phyloP scores from a whole-genome alignment of 1,139 yeast species.

The Diutina siamensis region DNA sequence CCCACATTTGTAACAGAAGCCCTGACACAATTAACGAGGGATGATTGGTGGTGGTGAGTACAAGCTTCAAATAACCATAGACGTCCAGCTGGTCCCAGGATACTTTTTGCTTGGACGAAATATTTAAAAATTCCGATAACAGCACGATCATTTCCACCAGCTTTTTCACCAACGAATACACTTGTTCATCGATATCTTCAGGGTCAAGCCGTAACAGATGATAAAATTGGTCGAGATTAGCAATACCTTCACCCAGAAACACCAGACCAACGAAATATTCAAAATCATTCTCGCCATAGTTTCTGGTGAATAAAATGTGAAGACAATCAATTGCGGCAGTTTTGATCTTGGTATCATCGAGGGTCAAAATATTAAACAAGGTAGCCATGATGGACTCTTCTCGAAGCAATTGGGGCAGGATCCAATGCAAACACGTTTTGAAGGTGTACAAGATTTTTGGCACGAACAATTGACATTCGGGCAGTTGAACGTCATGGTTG shows the following conservation, averaged over 20 bases:
- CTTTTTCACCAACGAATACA: constrained; percentile 74
- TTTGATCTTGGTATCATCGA: constrained; percentile 56
- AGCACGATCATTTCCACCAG: constrained; percentile 91
- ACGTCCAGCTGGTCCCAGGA: constrained; percentile 45
- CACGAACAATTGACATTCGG: constrained; percentile 36
- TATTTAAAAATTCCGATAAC: constrained; percentile 55
- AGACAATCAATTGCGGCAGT: constrained; percentile 85
- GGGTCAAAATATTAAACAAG: constrained; percentile 47
- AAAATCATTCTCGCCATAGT: constrained; percentile 66
- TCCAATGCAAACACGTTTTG: constrained; percentile 88
- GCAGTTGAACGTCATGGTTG: constrained; percentile 21
- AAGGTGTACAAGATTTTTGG: constrained; percentile 69
- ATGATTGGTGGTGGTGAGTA: constrained; percentile 70
- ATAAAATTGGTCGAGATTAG: constrained; percentile 55
- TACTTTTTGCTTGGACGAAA: constrained; percentile 24
- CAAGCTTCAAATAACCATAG: constrained; percentile 55
- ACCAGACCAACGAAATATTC: constrained; percentile 71
- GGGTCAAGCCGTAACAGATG: constrained; percentile 53
- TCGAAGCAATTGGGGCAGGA: constrained; percentile 63
- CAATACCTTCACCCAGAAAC: constrained; percentile 61
- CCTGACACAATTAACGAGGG: constrained; percentile 88
- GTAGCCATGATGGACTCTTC: constrained; percentile 56
- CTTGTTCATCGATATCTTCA: constrained; percentile 66
- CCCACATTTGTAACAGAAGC: constrained; percentile 89
- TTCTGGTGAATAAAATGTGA: constrained; percentile 77